Evolutionary conservation across 164 flowering plant genomes (phyloP).

Genomic region (Kingdonia uniflora): DNA sequence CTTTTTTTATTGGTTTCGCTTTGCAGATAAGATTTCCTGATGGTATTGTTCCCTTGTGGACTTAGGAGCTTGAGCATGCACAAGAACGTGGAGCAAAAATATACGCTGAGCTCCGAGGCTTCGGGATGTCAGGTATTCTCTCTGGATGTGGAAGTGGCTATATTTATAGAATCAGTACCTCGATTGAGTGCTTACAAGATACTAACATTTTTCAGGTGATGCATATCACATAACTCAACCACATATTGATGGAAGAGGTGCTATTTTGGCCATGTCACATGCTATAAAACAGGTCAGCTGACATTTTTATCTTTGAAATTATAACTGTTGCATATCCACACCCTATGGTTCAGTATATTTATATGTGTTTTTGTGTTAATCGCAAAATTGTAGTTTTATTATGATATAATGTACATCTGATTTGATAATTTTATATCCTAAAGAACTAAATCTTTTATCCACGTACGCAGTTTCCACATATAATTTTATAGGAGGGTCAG

Average conservation of each 20-base stretch:
- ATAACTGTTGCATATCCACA: too few species aligned
- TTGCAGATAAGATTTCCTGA: background rate
- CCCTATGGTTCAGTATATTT: too few species aligned
- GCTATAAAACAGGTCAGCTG: constrained; percentile 65
- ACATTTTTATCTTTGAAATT: background rate
- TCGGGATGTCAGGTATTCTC: constrained; percentile 90
- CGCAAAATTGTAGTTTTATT: too few species aligned
- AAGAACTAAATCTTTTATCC: too few species aligned
- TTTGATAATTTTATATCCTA: too few species aligned
- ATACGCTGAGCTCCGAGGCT: constrained; percentile 90
- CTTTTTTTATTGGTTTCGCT: too few species aligned
- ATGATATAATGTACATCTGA: too few species aligned
- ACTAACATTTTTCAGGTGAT: constrained; percentile 55
- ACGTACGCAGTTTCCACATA: too few species aligned
- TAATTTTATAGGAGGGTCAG: too few species aligned
- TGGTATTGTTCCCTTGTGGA: constrained; percentile 5
- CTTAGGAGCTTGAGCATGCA: constrained; percentile 87
- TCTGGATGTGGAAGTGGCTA: constrained; percentile 2
- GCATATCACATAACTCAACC: constrained; percentile 98
- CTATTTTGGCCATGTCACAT: constrained; percentile 81
- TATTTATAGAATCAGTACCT: constrained; percentile 3
- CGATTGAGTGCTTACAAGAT: constrained; percentile 3
- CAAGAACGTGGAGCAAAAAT: constrained; percentile 73
- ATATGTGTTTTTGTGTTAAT: background rate
- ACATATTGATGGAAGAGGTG: constrained; percentile 78